Evolutionary conservation across 352 stramenopile genomes (phyloP).

Genomic region (Achlya hypogyna): DNA sequence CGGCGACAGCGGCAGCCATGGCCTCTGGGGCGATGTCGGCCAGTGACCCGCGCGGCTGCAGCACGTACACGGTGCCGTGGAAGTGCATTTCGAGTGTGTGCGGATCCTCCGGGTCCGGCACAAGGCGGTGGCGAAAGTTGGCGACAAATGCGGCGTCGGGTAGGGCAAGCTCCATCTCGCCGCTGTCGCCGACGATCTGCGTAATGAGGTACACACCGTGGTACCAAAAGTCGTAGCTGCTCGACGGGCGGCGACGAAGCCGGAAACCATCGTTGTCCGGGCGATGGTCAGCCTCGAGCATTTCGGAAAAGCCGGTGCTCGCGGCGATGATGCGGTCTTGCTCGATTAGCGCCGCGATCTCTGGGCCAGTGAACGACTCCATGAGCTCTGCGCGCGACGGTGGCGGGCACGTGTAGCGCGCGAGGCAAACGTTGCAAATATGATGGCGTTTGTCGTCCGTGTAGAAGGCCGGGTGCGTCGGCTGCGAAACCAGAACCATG

Average conservation of each 20-base stretch:
- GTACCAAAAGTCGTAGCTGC: constrained; percentile 24
- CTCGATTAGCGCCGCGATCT: constrained; percentile 29
- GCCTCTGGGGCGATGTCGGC: background rate
- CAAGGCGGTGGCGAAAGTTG: constrained; percentile 1
- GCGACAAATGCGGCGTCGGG: background rate
- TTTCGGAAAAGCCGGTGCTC: constrained; percentile 23
- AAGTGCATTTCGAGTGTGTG: background rate
- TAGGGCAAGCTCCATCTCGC: background rate
- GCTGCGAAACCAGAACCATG: constrained; percentile 33
- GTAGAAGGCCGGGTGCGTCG: constrained; percentile 33
- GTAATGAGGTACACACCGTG: constrained; percentile 27
- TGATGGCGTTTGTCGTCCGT: constrained; percentile 28
- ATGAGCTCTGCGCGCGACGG: constrained; percentile 30
- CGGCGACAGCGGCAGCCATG: background rate
- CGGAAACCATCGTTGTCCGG: background rate
- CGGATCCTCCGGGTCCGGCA: background rate
- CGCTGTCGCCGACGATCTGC: constrained; percentile 17
- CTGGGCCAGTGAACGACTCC: constrained; percentile 28
- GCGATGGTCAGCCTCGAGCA: constrained; percentile 19
- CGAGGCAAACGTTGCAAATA: constrained; percentile 30
- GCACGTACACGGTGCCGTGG: background rate
- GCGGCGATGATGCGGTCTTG: constrained; percentile 26
- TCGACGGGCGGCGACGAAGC: background rate
- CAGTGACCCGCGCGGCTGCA: constrained; percentile 9
- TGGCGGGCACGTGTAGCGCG: constrained; percentile 26